phyloP scores from a whole-genome alignment of 2,329 filamentous ascomycete species.

The Teratosphaeriaceae sp. region DNA sequence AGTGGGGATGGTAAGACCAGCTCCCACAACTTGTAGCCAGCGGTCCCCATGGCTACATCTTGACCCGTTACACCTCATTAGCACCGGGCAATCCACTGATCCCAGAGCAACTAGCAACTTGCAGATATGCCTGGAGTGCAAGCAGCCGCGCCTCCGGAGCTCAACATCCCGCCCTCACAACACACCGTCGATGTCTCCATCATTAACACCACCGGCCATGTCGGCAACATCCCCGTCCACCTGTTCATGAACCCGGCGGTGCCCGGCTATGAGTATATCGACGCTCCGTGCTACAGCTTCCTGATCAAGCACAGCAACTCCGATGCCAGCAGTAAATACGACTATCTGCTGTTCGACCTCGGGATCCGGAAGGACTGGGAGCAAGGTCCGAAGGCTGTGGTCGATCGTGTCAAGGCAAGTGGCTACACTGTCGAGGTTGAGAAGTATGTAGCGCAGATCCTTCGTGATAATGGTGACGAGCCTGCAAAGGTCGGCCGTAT shows the following conservation, averaged over 20 bases:
- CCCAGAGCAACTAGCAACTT: no score
- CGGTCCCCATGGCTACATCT: no score
- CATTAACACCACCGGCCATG: conserved; percentile 21
- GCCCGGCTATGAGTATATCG: conserved; percentile 28
- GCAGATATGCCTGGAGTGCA: background rate
- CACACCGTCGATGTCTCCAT: conserved; percentile 25
- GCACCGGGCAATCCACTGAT: no score
- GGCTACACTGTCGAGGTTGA: conserved; percentile 33
- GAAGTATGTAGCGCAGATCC: conserved; percentile 36
- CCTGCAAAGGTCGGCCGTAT: conserved; percentile 31
- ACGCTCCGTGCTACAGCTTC: conserved; percentile 38
- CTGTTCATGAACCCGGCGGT: conserved; percentile 30
- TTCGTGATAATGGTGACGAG: conserved; percentile 34
- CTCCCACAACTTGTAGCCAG: no score
- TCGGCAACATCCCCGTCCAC: conserved; percentile 11
- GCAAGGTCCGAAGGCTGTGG: conserved; percentile 26
- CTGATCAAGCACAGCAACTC: conserved; percentile 37
- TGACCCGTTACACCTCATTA: no score
- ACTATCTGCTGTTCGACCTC: conserved; percentile 37
- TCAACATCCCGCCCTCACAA: conserved; percentile 25
- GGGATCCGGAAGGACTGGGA: conserved; percentile 38
- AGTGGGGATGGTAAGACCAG: no score
- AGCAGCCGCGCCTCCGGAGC: conserved; percentile 17
- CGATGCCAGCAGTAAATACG: conserved; percentile 9
- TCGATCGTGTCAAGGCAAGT: conserved; percentile 19